phyloP scores from a whole-genome alignment of 225 moss, liverwort and hornwort genomes.

The Pleurozium schreberi region DNA sequence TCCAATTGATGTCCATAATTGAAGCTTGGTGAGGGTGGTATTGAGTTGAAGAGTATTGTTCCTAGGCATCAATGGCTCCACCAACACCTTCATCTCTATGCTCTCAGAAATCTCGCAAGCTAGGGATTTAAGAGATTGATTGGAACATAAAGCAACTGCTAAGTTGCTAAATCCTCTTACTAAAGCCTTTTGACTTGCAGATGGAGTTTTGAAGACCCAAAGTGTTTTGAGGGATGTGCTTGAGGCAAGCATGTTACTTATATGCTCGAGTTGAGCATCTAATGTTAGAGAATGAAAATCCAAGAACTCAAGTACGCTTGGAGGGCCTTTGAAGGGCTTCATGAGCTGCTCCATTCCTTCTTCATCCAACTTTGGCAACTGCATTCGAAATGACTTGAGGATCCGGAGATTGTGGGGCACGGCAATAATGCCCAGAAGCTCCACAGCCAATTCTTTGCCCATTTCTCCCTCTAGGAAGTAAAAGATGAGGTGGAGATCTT shows the following conservation, averaged over 20 bases:
- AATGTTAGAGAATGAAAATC: fast-evolving
- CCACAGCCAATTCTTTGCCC: fast-evolving
- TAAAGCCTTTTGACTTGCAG: no score
- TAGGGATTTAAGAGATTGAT: not conserved
- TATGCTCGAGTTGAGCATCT: not conserved
- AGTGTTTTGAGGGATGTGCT: not conserved
- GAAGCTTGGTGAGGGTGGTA: not conserved
- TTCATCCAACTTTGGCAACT: fast-evolving
- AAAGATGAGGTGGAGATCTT: fast-evolving
- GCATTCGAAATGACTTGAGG: not conserved
- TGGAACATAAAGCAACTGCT: not conserved
- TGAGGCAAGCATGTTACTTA: not conserved
- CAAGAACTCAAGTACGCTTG: fast-evolving
- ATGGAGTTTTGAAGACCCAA: fast-evolving
- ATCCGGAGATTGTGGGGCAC: not conserved
- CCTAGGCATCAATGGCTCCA: fast-evolving
- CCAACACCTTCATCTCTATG: not conserved
- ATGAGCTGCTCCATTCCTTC: not conserved
- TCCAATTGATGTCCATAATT: fast-evolving
- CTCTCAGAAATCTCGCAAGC: fast-evolving
- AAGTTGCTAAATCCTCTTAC: fast-evolving
- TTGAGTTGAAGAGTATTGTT: not conserved
- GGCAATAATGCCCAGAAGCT: not conserved
- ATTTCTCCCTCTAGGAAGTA: fast-evolving
- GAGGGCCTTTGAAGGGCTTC: not conserved